phyloP scores from a whole-genome alignment of 1,139 yeast genomes.

The Pichia sp. region DNA sequence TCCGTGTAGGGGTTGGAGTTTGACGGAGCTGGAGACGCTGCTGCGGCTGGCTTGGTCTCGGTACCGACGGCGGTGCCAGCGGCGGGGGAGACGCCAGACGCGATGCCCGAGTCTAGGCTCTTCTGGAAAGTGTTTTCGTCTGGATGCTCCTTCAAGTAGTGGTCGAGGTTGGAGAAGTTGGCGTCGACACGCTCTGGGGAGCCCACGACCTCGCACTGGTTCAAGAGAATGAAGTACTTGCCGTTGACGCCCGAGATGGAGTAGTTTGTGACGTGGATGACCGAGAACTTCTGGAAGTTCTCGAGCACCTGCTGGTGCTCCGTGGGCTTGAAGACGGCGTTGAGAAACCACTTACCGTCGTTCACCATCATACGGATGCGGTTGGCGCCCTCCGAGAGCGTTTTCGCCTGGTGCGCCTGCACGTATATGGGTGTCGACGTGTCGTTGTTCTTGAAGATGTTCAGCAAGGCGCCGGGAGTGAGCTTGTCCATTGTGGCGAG shows the following conservation, averaged over 20 bases:
- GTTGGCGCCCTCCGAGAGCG: conserved; percentile 32
- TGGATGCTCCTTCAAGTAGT: conserved; percentile 26
- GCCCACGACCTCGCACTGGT: conserved; percentile 25
- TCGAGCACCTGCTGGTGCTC: conserved; percentile 29
- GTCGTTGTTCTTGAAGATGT: conserved; percentile 23
- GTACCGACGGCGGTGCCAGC: background rate
- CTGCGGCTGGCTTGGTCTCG: background rate
- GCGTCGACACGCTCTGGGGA: conserved; percentile 18
- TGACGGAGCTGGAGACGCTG: conserved; percentile 8
- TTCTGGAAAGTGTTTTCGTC: conserved; percentile 14
- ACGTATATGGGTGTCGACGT: conserved; percentile 23
- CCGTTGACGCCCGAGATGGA: conserved; percentile 23
- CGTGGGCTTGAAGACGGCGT: conserved; percentile 62
- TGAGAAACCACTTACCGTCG: conserved; percentile 61
- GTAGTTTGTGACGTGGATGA: conserved; percentile 20
- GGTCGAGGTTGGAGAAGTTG: conserved; percentile 22
- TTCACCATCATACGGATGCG: conserved; percentile 55
- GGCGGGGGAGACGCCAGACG: background rate
- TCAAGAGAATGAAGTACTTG: conserved; percentile 28
- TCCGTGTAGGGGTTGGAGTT: conserved; percentile 14
- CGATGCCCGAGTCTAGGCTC: background rate
- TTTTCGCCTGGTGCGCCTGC: conserved; percentile 30
- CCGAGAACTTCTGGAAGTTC: conserved; percentile 24
- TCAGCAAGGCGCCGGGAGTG: conserved; percentile 24
- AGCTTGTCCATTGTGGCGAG: conserved; percentile 20